These are phyloP conservation scores for Meyerozyma elateridarum DNA, from an alignment of 1,139 yeast genomes.

Conservation along the genomic window DNA sequence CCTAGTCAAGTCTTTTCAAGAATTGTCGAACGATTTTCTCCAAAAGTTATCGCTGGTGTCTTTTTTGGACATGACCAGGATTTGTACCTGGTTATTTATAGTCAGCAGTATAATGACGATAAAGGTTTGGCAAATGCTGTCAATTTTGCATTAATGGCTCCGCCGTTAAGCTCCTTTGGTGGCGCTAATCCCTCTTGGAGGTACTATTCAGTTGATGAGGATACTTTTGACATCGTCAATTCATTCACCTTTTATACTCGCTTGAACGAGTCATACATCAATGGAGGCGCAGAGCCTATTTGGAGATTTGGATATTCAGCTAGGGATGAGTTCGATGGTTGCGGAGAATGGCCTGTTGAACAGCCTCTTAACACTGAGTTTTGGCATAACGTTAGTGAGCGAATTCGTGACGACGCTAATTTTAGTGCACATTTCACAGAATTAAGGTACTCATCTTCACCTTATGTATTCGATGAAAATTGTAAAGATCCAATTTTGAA, in stretches of 20 bases:
- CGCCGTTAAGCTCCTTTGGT: slow-evolving; percentile 25
- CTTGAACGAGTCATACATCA: slow-evolving; percentile 23
- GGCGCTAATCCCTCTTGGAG: slow-evolving; percentile 32
- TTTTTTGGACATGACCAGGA: slow-evolving; percentile 27
- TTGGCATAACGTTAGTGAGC: slow-evolving; percentile 19
- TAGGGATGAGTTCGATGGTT: slow-evolving; percentile 25
- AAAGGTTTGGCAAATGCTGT: slow-evolving; percentile 13
- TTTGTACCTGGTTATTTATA: slow-evolving; percentile 23
- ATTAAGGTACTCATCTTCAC: too few species aligned
- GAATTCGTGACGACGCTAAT: slow-evolving; percentile 11
- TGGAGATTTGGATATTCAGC: slow-evolving; percentile 29
- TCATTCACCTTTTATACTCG: slow-evolving; percentile 27
- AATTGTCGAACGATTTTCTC: slow-evolving; percentile 29
- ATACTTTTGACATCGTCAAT: slow-evolving; percentile 25
- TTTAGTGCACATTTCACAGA: slow-evolving; percentile 13
- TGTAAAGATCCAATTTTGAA: slow-evolving; percentile 9
- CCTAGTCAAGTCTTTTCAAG: slow-evolving; percentile 22
- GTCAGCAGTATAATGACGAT: slow-evolving; percentile 12
- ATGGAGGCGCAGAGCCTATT: slow-evolving; percentile 26
- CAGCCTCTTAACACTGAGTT: slow-evolving; percentile 23
- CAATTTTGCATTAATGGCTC: slow-evolving; percentile 27
- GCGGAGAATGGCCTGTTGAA: slow-evolving; percentile 22
- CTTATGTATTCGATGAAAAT: too few species aligned
- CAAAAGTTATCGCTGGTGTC: slow-evolving; percentile 29
- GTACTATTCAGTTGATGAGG: slow-evolving; percentile 27